These are phyloP conservation scores for Linanthus parryae DNA, from an alignment of 148 eudicot species.

Conservation along the genomic window DNA sequence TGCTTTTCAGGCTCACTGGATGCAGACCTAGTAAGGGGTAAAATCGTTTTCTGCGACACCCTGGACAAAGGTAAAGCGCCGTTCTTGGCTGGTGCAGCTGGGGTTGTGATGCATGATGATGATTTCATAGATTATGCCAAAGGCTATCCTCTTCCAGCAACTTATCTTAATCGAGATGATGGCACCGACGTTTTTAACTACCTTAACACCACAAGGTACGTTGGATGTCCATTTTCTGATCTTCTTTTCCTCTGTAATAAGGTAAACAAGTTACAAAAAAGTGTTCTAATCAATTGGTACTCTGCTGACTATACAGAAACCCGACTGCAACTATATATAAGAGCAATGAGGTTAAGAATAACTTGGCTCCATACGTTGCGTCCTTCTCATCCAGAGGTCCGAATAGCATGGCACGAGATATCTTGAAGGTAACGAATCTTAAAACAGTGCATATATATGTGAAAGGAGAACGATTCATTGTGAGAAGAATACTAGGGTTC, in stretches of 20 bases:
- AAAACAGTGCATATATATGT: too few species aligned
- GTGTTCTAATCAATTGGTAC: too few species aligned
- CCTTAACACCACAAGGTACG: constrained; percentile 6
- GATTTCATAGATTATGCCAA: not conserved
- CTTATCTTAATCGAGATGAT: not conserved
- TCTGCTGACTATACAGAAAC: too few species aligned
- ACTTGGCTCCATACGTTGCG: constrained; percentile 33
- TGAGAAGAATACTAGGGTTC: too few species aligned
- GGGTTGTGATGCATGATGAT: constrained; percentile 1
- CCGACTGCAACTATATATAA: too few species aligned
- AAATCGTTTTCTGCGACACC: constrained; percentile 13
- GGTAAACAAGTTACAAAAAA: too few species aligned
- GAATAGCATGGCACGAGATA: constrained; percentile 26
- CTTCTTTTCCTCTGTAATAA: too few species aligned
- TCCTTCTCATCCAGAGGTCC: constrained; percentile 35
- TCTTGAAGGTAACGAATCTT: constrained; percentile 32
- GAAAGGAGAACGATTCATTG: too few species aligned
- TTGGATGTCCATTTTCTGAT: too few species aligned
- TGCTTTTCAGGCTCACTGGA: constrained; percentile 4
- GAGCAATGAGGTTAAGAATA: too few species aligned
- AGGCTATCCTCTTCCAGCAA: constrained; percentile 2
- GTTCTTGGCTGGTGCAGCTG: constrained; percentile 9
- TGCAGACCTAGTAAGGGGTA: not conserved
- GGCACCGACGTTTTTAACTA: not conserved
- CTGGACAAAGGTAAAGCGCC: not conserved